These are phyloP conservation scores for Phoma sp. DNA, from an alignment of 2,329 filamentous ascomycete genomes.

Conservation along the genomic window DNA sequence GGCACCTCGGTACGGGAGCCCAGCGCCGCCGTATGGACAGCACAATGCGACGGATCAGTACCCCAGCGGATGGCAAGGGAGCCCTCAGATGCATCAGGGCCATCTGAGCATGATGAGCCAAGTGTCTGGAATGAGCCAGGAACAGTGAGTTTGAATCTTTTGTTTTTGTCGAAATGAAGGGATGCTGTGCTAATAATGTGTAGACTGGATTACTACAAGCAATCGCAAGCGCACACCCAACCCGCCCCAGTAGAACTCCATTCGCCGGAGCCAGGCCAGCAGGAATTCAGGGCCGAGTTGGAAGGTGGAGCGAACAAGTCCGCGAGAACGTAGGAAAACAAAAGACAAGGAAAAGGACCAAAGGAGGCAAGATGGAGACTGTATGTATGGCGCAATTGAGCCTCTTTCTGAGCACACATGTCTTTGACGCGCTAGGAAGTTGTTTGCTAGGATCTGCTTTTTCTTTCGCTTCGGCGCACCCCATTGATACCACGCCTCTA, in stretches of 20 bases:
- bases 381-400: background rate
- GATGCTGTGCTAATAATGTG: conserved; percentile 5
- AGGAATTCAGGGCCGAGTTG: conserved; percentile 34
- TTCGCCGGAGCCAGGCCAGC: conserved; percentile 28
- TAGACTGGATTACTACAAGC: conserved; percentile 33
- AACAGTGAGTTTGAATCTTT: conserved; percentile 31
- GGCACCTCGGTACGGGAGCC: conserved; percentile 18
- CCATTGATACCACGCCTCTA: conserved; percentile 10
- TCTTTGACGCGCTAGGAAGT: background rate
- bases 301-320: conserved; percentile 26
- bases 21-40: conserved; percentile 30
- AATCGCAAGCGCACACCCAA: conserved; percentile 17
- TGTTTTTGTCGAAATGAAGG: background rate
- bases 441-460: background rate
- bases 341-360: background rate
- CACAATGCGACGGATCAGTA: conserved; percentile 33
- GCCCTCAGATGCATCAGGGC: conserved; percentile 22
- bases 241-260: conserved; percentile 29
- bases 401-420: conserved; percentile 1
- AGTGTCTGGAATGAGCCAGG: conserved; percentile 25
- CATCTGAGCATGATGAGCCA: conserved; percentile 29
- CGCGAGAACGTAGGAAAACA: background rate
- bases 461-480: conserved; percentile 1
- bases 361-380: background rate
- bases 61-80: conserved; percentile 27